Conservation (phyloP, 768 basidiomycete species). For the Suillus brevipes region DNA sequence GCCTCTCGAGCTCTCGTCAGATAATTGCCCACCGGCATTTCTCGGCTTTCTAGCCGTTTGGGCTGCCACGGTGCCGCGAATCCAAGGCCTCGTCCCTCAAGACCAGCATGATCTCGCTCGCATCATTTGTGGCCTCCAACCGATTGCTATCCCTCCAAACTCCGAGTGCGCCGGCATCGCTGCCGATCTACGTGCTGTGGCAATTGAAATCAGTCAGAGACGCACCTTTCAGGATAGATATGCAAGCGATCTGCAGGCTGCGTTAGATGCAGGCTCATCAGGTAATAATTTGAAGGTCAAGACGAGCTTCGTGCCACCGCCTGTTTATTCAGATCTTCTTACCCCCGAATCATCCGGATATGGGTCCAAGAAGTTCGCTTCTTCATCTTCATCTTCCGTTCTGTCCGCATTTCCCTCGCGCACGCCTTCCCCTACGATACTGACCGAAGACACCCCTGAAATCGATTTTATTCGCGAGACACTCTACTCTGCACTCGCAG, state of each 20-base stretch:
- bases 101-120: conserved; percentile 82
- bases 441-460: conserved; percentile 41
- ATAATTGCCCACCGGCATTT: conserved; percentile 74
- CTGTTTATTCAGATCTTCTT: conserved; percentile 47
- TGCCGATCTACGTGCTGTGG: conserved; percentile 80
- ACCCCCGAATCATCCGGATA: conserved; percentile 22
- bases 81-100: conserved; percentile 62
- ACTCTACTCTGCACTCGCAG: conserved; percentile 77
- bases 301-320: conserved; percentile 72
- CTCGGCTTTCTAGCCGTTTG: conserved; percentile 70
- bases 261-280: conserved; percentile 60
- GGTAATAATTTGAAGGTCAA: conserved; percentile 39
- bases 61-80: conserved; percentile 61
- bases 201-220: conserved; percentile 84
- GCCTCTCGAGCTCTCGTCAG: conserved; percentile 58
- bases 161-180: conserved; percentile 59
- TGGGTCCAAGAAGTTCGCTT: conserved; percentile 17
- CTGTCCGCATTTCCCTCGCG: conserved; percentile 37
- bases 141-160: conserved; percentile 41
- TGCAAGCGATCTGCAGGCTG: conserved; percentile 72
- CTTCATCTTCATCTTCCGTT: conserved; percentile 21
- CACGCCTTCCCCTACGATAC: conserved; percentile 49
- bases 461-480: conserved; percentile 85
- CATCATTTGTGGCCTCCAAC: conserved; percentile 64
- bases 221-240: conserved; percentile 83